phyloP scores from a whole-genome alignment of 116 monocot genomes.

The Phalaenopsis hybrid region DNA sequence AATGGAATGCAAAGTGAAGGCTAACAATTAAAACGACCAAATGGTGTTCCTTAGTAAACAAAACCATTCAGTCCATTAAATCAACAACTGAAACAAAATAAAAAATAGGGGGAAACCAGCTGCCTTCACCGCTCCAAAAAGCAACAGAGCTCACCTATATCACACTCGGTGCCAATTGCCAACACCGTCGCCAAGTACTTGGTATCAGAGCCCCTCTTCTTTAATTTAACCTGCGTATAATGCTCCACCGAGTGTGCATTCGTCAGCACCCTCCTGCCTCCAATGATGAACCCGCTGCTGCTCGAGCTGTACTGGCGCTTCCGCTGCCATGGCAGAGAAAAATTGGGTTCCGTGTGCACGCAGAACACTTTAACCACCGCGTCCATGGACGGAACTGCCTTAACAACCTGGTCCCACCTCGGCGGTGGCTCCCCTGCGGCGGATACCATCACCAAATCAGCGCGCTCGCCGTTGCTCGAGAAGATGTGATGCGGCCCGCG shows the following conservation, averaged over 20 bases:
- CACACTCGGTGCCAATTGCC: slow-evolving; percentile 93
- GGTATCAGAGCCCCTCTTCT: slow-evolving; percentile 92
- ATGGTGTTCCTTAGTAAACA: no score
- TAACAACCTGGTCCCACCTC: slow-evolving; percentile 52
- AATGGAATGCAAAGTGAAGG: neutral
- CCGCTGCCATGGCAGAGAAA: slow-evolving; percentile 93
- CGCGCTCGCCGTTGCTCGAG: slow-evolving; percentile 13
- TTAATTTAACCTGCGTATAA: slow-evolving; percentile 91
- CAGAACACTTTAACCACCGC: slow-evolving; percentile 97
- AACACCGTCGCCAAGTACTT: slow-evolving; percentile 88
- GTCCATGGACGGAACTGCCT: slow-evolving; percentile 63
- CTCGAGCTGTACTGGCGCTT: slow-evolving; percentile 93
- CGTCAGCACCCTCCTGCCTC: slow-evolving; percentile 70
- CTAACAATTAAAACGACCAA: neutral
- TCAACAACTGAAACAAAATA: neutral
- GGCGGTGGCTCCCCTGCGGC: slow-evolving; percentile 17
- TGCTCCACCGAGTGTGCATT: slow-evolving; percentile 98
- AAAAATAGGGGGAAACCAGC: neutral
- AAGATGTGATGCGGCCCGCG: slow-evolving; percentile 8
- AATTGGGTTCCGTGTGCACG: slow-evolving; percentile 93
- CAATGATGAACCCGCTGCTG: slow-evolving; percentile 81
- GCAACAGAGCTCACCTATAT: slow-evolving; percentile 46
- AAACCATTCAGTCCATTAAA: neutral
- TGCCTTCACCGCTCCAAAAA: neutral
- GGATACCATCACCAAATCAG: neutral